Evolutionary conservation across 495 filamentous ascomycete genomes (phyloP).

Genomic region (Cairneyella variabilis): DNA sequence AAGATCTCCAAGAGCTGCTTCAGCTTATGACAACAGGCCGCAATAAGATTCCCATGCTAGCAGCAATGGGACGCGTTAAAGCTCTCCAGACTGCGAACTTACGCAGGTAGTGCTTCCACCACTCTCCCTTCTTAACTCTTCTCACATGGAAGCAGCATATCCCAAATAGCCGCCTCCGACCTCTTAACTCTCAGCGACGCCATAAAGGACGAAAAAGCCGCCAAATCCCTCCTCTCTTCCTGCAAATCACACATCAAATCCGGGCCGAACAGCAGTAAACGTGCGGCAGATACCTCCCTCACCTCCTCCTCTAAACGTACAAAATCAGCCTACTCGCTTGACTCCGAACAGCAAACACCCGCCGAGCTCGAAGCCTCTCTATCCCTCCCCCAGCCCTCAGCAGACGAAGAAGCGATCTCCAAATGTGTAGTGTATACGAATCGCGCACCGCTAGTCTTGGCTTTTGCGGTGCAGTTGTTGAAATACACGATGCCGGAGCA

Average conservation of each 20-base stretch:
- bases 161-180: conserved; percentile 57
- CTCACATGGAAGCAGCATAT: conserved; percentile 39
- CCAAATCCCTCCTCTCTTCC: conserved; percentile 62
- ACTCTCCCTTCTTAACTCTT: not conserved
- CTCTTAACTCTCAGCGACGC: conserved; percentile 51
- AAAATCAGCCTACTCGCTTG: conserved; percentile 37
- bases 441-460: conserved; percentile 74
- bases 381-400: conserved; percentile 49
- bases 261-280: conserved; percentile 31
- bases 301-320: conserved; percentile 37
- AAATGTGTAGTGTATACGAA: conserved; percentile 65
- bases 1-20: conserved; percentile 66
- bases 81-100: conserved; percentile 61
- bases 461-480: conserved; percentile 69
- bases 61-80: conserved; percentile 65
- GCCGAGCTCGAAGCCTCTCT: conserved; percentile 63
- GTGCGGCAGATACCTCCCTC: conserved; percentile 27
- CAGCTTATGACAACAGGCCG: conserved; percentile 71
- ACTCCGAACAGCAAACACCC: conserved; percentile 45
- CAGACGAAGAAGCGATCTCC: conserved; percentile 56
- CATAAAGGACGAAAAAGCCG: conserved; percentile 65
- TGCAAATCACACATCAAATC: conserved; percentile 60
- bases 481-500: conserved; percentile 80
- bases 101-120: conserved; percentile 47
- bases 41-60: conserved; percentile 68